phyloP scores from a whole-genome alignment of 306 rosid genomes.

The Arachis stenosperma region DNA sequence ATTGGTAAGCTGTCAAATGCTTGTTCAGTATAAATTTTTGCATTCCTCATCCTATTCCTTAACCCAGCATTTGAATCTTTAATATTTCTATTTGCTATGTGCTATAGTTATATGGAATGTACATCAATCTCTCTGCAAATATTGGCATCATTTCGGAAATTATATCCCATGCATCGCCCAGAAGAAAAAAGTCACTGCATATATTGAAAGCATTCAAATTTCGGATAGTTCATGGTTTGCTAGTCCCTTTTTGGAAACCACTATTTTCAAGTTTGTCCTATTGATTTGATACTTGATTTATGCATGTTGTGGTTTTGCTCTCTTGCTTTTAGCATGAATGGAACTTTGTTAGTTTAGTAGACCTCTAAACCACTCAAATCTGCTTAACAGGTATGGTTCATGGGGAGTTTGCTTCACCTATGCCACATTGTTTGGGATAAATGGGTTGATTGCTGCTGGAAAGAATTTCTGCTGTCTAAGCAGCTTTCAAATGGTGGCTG shows the following conservation, averaged over 20 bases:
- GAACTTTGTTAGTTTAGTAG: constrained; percentile 14
- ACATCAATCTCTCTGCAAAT: constrained; percentile 90
- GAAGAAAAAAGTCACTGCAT: constrained; percentile 64
- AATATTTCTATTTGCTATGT: constrained; percentile 28
- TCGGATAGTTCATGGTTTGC: constrained; percentile 90
- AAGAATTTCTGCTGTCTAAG: constrained; percentile 74
- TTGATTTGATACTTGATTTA: constrained; percentile 24
- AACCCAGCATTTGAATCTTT: constrained; percentile 5
- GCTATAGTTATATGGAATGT: constrained; percentile 79
- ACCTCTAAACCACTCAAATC: constrained; percentile 45
- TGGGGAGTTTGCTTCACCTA: constrained; percentile 95
- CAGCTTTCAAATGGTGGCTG: constrained; percentile 87
- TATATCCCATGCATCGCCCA: constrained; percentile 66
- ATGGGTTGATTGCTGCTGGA: constrained; percentile 80
- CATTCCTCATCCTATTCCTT: constrained; percentile 13
- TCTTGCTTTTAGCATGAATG: constrained; percentile 26
- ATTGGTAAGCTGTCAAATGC: constrained; percentile 69
- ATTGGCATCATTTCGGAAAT: constrained; percentile 56
- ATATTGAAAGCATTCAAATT: constrained; percentile 63
- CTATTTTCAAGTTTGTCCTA: constrained; percentile 7
- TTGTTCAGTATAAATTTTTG: constrained; percentile 33
- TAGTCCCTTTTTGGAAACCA: constrained; percentile 26
- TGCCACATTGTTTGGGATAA: constrained; percentile 82
- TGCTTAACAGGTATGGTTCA: constrained; percentile 80
- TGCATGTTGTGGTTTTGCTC: constrained; percentile 26